Conservation (phyloP, 768 basidiomycete genomes). For the Terana coerulea region DNA sequence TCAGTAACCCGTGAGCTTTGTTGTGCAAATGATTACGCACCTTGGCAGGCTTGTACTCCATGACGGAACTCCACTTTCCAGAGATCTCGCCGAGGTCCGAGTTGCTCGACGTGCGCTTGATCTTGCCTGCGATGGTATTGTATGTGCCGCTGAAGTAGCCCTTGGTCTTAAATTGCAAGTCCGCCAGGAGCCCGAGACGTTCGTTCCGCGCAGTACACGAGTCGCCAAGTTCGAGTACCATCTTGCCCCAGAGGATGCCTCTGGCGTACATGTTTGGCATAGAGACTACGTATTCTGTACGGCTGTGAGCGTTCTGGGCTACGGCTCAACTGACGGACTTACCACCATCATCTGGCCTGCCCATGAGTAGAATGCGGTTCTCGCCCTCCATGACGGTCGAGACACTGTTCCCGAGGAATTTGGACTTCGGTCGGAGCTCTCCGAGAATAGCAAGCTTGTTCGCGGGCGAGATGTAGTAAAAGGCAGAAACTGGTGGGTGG, state of each 20-base stretch:
- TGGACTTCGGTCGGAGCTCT: slow-evolving; percentile 92
- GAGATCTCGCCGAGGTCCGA: slow-evolving; percentile 79
- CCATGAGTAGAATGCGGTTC: slow-evolving; percentile 81
- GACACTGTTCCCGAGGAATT: slow-evolving; percentile 95
- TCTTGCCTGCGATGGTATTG: slow-evolving; percentile 81
- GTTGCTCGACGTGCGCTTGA: slow-evolving; percentile 50
- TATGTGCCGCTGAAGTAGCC: slow-evolving; percentile 98
- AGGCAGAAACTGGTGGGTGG: slow-evolving; percentile 93
- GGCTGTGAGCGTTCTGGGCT: neutral
- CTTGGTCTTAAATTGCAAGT: slow-evolving; percentile 98
- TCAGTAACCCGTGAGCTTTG: neutral
- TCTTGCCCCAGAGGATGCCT: slow-evolving; percentile 85
- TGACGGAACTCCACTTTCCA: slow-evolving; percentile 87
- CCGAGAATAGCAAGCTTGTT: slow-evolving; percentile 87
- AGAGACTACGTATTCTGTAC: slow-evolving; percentile 75
- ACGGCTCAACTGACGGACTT: slow-evolving; percentile 26
- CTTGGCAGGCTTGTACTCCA: slow-evolving; percentile 77
- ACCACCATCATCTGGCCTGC: slow-evolving; percentile 85
- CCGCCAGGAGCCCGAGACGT: slow-evolving; percentile 66
- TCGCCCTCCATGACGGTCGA: slow-evolving; percentile 97
- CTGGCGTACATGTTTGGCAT: slow-evolving; percentile 99
- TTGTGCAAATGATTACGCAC: slow-evolving; percentile 33
- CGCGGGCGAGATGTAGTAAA: slow-evolving; percentile 90
- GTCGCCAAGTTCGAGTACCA: slow-evolving; percentile 96
- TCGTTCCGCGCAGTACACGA: slow-evolving; percentile 82